Base-by-base conservation (phyloP, 805 yeast species). In the Kodamaea leandrae region DNA sequence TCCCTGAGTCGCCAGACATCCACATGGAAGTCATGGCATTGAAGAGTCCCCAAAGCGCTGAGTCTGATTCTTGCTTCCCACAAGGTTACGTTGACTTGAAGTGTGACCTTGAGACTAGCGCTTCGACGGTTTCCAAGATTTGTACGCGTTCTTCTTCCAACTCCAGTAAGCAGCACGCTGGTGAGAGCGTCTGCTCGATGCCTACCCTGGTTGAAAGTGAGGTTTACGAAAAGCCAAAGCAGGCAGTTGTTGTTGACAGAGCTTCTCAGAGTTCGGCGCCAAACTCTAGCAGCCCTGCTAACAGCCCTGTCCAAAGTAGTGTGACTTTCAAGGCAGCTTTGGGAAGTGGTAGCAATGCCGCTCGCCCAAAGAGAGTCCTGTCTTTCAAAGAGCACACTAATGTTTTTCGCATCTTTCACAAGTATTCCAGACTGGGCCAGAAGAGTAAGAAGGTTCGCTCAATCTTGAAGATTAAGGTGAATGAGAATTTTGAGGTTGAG, bases 381-480 rank as follows among this genome's bases (percentile, higher is more conserved):
- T 27, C 32, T 14, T 27, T 27, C 13, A 27, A 14, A 10, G 32
- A n/a, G n/a, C n/a, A 27, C 16, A 13, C 4, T 8, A 6, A 10
- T 5, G 13, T 27, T 27, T 13, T 10, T 12, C 32, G 32, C 32
- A 27, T 27, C 4, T 27, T 27, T 17, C 9, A 14, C 18, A 27
- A 14, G n/a, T n/a, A n/a, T n/a, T n/a, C n/a, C n/a, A n/a, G n/a
- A n/a, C n/a, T n/a, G n/a, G 28, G 28, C 17, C 4, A 27, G 32
- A 27, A 27, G 13, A 17, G 9, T 21, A 17, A 5, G 7, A 27
- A 27, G 17, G 13, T 17, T 5, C 32, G 17, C 17, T 57, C 68
- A 7, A 63, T 63, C 15, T 45, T 63, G 23, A 61, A 58, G 39
- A 58, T 48, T 33, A 55, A 51, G 41, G 36, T 45, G 3, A 63